These are phyloP conservation scores for Pseudogymnoascus sp. DNA, from an alignment of 2,329 filamentous ascomycete genomes.

Conservation along the genomic window DNA sequence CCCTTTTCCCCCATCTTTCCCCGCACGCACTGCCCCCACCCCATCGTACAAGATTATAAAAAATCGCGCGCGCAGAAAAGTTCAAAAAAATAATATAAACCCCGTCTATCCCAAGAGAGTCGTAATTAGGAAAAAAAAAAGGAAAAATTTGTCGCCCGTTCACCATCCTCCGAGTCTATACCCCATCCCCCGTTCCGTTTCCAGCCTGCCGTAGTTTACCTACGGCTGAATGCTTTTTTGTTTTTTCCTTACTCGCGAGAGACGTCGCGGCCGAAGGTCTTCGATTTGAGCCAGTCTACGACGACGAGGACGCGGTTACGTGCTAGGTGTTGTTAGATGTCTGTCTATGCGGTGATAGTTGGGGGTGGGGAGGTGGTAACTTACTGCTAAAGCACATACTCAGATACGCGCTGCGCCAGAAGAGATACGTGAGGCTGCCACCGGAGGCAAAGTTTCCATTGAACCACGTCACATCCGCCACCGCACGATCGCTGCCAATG, in stretches of 20 bases:
- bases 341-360: not conserved
- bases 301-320: slow-evolving; percentile 90
- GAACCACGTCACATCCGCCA: slow-evolving; percentile 94
- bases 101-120: slow-evolving; percentile 5
- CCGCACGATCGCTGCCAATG: slow-evolving; percentile 95
- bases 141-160: not conserved
- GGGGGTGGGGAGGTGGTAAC: slow-evolving; percentile 33
- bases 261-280: slow-evolving; percentile 91
- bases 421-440: slow-evolving; percentile 90
- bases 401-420: slow-evolving; percentile 96
- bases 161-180: not conserved
- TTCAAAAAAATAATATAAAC: not conserved
- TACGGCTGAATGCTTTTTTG: not conserved
- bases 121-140: slow-evolving; percentile 6
- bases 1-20: not conserved
- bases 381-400: slow-evolving; percentile 99
- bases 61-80: not conserved
- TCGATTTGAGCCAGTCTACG: slow-evolving; percentile 94
- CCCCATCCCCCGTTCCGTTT: slow-evolving; percentile 6
- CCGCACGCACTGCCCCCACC: not conserved
- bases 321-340: slow-evolving; percentile 41
- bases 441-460: slow-evolving; percentile 93
- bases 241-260: slow-evolving; percentile 57
- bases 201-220: not conserved
- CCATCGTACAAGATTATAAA: not conserved